These are phyloP conservation scores for Aegilops longissima DNA, from an alignment of 176 grass and related monocot species.

Conservation along the genomic window DNA sequence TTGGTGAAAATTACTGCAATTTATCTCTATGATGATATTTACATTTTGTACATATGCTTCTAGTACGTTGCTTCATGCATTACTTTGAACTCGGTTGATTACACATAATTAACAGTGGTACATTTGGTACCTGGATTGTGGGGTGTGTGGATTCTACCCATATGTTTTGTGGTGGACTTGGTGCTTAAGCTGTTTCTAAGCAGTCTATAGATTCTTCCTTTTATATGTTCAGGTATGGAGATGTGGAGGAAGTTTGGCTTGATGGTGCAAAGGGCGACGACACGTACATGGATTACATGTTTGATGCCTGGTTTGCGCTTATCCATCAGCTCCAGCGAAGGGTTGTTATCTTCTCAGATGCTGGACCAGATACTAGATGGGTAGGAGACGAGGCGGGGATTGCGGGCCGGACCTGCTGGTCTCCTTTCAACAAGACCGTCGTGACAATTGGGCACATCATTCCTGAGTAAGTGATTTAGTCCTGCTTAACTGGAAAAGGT, in stretches of 20 bases:
- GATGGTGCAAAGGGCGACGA: conserved; percentile 82
- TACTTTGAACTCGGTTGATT: not conserved
- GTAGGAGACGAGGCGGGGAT: conserved; percentile 73
- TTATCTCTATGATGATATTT: not conserved
- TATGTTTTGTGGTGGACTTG: conserved; percentile 1
- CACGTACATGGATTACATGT: conserved; percentile 71
- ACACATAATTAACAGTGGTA: not conserved
- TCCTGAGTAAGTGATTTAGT: conserved; percentile 53
- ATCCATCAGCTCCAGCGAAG: conserved; percentile 86
- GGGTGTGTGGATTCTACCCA: not conserved
- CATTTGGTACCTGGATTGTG: not conserved
- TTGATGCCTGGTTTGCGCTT: conserved; percentile 77
- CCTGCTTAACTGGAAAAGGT: not conserved
- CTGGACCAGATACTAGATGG: conserved; percentile 84
- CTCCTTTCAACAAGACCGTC: conserved; percentile 70
- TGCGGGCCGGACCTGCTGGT: conserved; percentile 76
- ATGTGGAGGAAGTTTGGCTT: conserved; percentile 84
- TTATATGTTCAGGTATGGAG: conserved; percentile 68
- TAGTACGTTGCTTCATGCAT: not conserved
- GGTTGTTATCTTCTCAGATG: conserved; percentile 89
- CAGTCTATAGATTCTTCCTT: not conserved
- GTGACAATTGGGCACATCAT: conserved; percentile 63
- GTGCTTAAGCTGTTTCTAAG: not conserved
- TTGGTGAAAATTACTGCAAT: not conserved
- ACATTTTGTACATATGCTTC: not conserved